A percentile compares a stretch with the other conserved stretches of the same genome.
phyloP scores from a whole-genome alignment of 306 rosid species.

The Cicer pinnatifidum region DNA sequence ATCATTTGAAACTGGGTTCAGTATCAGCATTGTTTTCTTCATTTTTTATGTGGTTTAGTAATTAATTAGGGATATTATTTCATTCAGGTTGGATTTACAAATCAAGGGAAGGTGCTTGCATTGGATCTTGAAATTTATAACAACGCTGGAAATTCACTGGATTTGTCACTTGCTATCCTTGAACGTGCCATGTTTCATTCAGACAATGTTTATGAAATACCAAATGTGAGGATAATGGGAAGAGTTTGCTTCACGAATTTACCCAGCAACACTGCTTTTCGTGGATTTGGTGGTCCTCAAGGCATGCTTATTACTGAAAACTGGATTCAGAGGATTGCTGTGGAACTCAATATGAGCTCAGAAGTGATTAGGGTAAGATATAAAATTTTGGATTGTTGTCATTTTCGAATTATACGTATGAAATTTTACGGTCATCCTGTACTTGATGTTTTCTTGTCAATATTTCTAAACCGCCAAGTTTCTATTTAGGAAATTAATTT shows the following conservation, averaged over 20 bases:
- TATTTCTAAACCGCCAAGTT: slow-evolving; percentile 40
- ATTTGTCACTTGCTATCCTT: slow-evolving; percentile 81
- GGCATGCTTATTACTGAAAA: slow-evolving; percentile 94
- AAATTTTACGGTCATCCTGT: slow-evolving; percentile 26
- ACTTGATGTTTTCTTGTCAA: slow-evolving; percentile 35
- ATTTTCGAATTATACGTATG: slow-evolving; percentile 26
- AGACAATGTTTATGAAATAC: slow-evolving; percentile 95
- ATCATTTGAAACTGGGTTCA: slow-evolving; percentile 7
- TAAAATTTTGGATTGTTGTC: slow-evolving; percentile 17
- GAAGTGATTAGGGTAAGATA: slow-evolving; percentile 78
- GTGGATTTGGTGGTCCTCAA: slow-evolving; percentile 99
- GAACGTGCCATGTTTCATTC: slow-evolving; percentile 98
- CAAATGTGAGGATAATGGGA: slow-evolving; percentile 81
- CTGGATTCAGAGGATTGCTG: slow-evolving; percentile 90
- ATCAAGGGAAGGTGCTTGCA: slow-evolving; percentile 86
- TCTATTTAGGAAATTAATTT: slow-evolving; percentile 78
- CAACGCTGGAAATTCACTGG: slow-evolving; percentile 90
- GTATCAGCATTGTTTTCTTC: slow-evolving; percentile 16
- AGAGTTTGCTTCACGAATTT: slow-evolving; percentile 85
- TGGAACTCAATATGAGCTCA: slow-evolving; percentile 78
- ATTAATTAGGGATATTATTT: slow-evolving; percentile 37
- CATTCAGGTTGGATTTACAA: slow-evolving; percentile 86
- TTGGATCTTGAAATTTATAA: slow-evolving; percentile 88
- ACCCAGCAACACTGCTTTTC: slow-evolving; percentile 93
- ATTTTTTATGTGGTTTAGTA: slow-evolving; percentile 36